These are phyloP conservation scores for Zygosaccharomyces siamensis DNA, from an alignment of 805 yeast genomes.

Conservation along the genomic window DNA sequence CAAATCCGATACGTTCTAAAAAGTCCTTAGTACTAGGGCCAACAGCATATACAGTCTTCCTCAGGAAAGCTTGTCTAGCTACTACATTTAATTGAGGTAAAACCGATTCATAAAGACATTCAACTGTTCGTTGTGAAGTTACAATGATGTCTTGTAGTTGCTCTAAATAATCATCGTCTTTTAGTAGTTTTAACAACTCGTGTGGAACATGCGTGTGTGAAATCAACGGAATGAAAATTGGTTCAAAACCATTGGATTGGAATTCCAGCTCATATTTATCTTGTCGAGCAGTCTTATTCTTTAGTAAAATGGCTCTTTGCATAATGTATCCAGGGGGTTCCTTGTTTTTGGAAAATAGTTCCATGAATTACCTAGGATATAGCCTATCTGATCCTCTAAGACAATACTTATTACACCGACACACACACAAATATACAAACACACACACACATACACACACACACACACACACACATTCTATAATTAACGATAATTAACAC, in stretches of 20 bases:
- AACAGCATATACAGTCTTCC: constrained; percentile 70
- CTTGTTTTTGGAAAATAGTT: background rate
- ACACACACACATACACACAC: background rate
- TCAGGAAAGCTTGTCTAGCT: constrained; percentile 31
- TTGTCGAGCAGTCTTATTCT: constrained; percentile 62
- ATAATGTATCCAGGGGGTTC: background rate
- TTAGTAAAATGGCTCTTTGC: constrained; percentile 49
- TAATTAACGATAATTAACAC: background rate
- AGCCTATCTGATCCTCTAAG: background rate
- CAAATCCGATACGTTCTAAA: constrained; percentile 58
- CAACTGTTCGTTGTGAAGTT: constrained; percentile 91
- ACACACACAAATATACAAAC: background rate
- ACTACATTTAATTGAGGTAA: constrained; percentile 21
- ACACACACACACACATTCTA: constrained; percentile 2
- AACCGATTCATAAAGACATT: constrained; percentile 54
- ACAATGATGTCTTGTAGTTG: constrained; percentile 55
- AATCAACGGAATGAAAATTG: constrained; percentile 68
- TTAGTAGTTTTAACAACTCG: constrained; percentile 43
- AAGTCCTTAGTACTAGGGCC: constrained; percentile 82
- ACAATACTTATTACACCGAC: background rate
- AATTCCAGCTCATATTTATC: constrained; percentile 61
- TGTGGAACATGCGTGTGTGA: constrained; percentile 53
- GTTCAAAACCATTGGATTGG: constrained; percentile 33
- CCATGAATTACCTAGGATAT: background rate
- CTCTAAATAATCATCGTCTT: constrained; percentile 39